Evolutionary conservation across 2,329 filamentous ascomycete species (phyloP).

Genomic region (Penicillium sp.): DNA sequence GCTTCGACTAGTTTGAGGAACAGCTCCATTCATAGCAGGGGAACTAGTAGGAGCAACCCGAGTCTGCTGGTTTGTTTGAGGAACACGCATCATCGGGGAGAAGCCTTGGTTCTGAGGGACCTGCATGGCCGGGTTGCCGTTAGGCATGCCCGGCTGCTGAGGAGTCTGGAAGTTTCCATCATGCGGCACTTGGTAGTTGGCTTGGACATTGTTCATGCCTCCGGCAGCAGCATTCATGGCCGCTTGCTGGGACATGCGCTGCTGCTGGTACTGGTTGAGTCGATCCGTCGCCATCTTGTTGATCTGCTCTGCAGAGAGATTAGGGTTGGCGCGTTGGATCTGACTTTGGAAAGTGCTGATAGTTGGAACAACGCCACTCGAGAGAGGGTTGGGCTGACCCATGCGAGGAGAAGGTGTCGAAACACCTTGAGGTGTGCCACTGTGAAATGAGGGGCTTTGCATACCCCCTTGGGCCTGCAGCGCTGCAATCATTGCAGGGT

Average conservation of each 20-base stretch:
- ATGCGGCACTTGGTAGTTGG: conserved; percentile 42
- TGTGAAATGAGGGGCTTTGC: conserved; percentile 46
- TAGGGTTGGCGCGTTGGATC: conserved; percentile 53
- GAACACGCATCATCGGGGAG: conserved; percentile 55
- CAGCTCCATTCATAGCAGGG: conserved; percentile 47
- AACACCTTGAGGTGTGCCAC: conserved; percentile 38
- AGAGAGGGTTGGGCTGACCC: conserved; percentile 51
- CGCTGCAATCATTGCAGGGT: conserved; percentile 46
- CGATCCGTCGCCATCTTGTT: conserved; percentile 54
- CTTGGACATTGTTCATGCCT: conserved; percentile 42
- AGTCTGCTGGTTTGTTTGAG: conserved; percentile 47
- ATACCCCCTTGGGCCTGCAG: conserved; percentile 45
- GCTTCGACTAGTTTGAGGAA: conserved; percentile 44
- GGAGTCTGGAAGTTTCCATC: conserved; percentile 38
- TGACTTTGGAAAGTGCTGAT: conserved; percentile 56
- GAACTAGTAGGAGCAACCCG: conserved; percentile 41
- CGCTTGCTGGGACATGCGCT: conserved; percentile 49
- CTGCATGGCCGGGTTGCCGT: conserved; percentile 41
- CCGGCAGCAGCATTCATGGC: conserved; percentile 54
- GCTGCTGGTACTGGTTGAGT: conserved; percentile 49
- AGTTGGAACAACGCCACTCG: conserved; percentile 55
- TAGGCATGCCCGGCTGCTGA: conserved; percentile 33
- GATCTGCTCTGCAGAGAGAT: conserved; percentile 55
- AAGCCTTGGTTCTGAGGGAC: conserved; percentile 51
- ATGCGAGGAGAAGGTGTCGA: conserved; percentile 50